Base-by-base conservation (phyloP, 257 asterid species). In the Cynanchum wilfordii region DNA sequence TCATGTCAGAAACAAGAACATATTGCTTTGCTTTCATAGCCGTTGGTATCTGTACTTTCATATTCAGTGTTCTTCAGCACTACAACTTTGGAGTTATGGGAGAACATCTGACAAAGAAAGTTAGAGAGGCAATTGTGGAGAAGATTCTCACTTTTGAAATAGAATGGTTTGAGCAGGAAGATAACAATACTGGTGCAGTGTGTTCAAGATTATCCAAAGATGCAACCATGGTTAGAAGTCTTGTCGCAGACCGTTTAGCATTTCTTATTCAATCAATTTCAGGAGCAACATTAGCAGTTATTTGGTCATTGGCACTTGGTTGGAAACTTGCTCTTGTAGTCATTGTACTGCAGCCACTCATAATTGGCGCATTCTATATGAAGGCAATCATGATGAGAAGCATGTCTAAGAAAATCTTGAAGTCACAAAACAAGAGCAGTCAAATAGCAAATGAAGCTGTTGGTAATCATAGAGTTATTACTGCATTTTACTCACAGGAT, bases 361-460 rank as follows among this genome's bases (percentile, higher is more conserved):
- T 78, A 38, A 82, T 88, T 7, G 47, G 51, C 22, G 75, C 81
- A 66, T 81, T 76, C 68, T 88, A 82, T 45, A 71, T 69, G 45
- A 81, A 70, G 76, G 78, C 75, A 33, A 82, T 74, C 54, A 27
- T 77, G 81, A 85, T 82, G 85, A 79, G 56, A 42, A 76, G 77
- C 65, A 80, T 84, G 88, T 80, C 86, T 30, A 77, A 42, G 73
- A 86, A 70, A 29, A 79, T 83, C 2, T 77, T 78, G 68, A 62
- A 82, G 67, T 84, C 82, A 20, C 93, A 88, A 29, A 83, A 78
- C 20, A 80, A 76, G 77, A 88, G 90, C 58, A 88, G 86, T 75
- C 83, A 81, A 47, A 10, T 84, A 68, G 93, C 93, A 57, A 84
- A 85, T 45, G 90, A 86, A 58, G 89, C 89, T 20, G 86, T 81